A percentile compares a stretch with the other conserved stretches of the same genome.
Conservation (phyloP, 371 early-diverging fungal species). For the Mucor saturninus region DNA sequence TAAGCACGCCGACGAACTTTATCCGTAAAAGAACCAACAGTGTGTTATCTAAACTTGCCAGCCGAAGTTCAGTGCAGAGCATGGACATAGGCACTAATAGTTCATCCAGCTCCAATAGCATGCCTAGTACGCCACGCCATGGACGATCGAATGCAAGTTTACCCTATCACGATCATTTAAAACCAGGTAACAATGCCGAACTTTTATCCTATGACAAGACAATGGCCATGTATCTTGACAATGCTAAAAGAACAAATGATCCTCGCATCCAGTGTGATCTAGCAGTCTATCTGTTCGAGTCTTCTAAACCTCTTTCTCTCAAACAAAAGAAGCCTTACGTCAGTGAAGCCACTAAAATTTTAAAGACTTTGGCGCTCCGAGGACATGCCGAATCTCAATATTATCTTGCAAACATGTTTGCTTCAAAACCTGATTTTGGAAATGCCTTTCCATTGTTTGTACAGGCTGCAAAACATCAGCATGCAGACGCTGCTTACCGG, state of each 20-base stretch:
- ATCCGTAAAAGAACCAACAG: slow-evolving; percentile 6
- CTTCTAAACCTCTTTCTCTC: slow-evolving; percentile 46
- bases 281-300: slow-evolving; percentile 70
- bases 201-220: slow-evolving; percentile 69
- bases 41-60: background rate
- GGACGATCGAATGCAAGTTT: slow-evolving; percentile 18
- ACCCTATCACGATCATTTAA: slow-evolving; percentile 63
- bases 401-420: slow-evolving; percentile 68
- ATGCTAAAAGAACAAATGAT: slow-evolving; percentile 68
- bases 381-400: slow-evolving; percentile 70
- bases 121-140: slow-evolving; percentile 3
- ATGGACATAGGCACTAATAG: background rate
- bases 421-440: slow-evolving; percentile 65
- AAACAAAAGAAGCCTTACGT: slow-evolving; percentile 53
- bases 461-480: slow-evolving; percentile 71
- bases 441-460: slow-evolving; percentile 71
- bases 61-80: slow-evolving; percentile 1
- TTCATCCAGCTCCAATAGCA: slow-evolving; percentile 12
- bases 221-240: slow-evolving; percentile 69
- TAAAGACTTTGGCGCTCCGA: slow-evolving; percentile 57
- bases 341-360: slow-evolving; percentile 62
- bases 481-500: slow-evolving; percentile 68
- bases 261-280: slow-evolving; percentile 79
- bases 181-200: slow-evolving; percentile 67
- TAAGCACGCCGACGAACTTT: background rate